These are phyloP conservation scores for Westerdykella ornata DNA, from an alignment of 2,329 filamentous ascomycete genomes.

Conservation along the genomic window DNA sequence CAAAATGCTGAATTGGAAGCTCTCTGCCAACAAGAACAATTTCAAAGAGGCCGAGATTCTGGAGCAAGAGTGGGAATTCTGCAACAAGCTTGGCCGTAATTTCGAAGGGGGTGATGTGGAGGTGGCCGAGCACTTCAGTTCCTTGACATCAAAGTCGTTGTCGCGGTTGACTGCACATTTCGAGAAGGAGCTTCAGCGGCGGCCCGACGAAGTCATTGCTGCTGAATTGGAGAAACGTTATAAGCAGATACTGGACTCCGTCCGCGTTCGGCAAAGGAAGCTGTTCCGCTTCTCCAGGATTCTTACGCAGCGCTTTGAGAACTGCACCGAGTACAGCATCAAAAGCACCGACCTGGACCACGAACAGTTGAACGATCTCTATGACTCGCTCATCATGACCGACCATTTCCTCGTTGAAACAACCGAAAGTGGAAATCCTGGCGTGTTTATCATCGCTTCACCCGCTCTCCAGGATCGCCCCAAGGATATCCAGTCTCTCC, in stretches of 20 bases:
- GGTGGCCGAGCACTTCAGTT: constrained; percentile 91
- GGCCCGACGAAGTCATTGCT: constrained; percentile 69
- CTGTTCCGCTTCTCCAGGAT: constrained; percentile 91
- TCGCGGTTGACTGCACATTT: constrained; percentile 84
- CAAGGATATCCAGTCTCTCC: constrained; percentile 76
- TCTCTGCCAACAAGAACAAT: constrained; percentile 95
- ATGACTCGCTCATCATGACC: constrained; percentile 70
- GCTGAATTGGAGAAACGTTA: constrained; percentile 94
- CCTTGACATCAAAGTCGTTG: constrained; percentile 86
- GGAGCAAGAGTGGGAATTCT: constrained; percentile 97
- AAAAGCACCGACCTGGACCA: constrained; percentile 62
- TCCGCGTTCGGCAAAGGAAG: constrained; percentile 92
- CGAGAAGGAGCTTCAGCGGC: constrained; percentile 79
- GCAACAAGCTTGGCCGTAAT: constrained; percentile 83
- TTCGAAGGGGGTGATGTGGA: constrained; percentile 93
- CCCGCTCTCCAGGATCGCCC: constrained; percentile 67
- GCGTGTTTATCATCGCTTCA: constrained; percentile 78
- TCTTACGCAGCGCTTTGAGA: constrained; percentile 89
- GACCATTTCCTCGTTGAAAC: constrained; percentile 82
- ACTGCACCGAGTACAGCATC: constrained; percentile 91
- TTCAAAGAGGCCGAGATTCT: constrained; percentile 98
- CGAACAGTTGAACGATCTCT: constrained; percentile 66
- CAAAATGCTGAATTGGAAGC: constrained; percentile 96
- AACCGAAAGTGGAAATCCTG: constrained; percentile 59
- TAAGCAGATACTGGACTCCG: constrained; percentile 90